Conservation (phyloP, 1,284 basidiomycete genomes). For the Leccinum solheimii region DNA sequence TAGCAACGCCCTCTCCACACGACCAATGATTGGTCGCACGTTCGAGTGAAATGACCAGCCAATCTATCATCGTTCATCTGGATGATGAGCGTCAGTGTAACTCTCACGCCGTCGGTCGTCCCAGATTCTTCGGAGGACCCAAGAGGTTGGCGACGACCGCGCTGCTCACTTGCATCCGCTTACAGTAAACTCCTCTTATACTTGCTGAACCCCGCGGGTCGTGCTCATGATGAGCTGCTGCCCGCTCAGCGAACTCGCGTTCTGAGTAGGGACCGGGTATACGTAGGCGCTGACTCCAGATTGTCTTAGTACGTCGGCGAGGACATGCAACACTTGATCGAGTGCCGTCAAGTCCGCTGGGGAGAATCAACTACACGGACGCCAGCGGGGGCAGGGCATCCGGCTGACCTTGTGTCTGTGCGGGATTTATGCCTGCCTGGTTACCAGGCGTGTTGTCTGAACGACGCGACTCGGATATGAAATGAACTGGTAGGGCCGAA, state of each 20-base stretch:
- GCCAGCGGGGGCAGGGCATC: conserved; percentile 29
- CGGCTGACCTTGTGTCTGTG: conserved; percentile 42
- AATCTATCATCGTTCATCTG: neutral
- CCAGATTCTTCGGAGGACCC: neutral
- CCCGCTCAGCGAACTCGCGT: conserved; percentile 21
- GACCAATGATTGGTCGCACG: neutral
- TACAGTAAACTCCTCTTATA: conserved; percentile 38
- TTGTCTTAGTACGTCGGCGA: neutral
- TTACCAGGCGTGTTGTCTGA: conserved; percentile 39
- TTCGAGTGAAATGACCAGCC: neutral
- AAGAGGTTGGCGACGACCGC: neutral
- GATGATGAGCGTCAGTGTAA: neutral
- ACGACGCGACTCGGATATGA: no score
- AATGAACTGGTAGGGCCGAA: neutral
- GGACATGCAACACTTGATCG: neutral
- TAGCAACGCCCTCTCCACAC: neutral
- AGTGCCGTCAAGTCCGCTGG: neutral
- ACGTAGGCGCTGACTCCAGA: neutral
- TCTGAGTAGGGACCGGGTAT: neutral
- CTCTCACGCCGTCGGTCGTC: neutral
- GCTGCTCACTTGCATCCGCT: conserved; percentile 35
- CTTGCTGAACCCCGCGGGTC: conserved; percentile 35
- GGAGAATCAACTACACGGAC: neutral
- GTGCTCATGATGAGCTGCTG: conserved; percentile 40
- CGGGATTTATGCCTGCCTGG: conserved; percentile 39